Evolutionary conservation across 2,329 filamentous ascomycete species (phyloP).

Genomic region (Lasiodiplodia sp.): DNA sequence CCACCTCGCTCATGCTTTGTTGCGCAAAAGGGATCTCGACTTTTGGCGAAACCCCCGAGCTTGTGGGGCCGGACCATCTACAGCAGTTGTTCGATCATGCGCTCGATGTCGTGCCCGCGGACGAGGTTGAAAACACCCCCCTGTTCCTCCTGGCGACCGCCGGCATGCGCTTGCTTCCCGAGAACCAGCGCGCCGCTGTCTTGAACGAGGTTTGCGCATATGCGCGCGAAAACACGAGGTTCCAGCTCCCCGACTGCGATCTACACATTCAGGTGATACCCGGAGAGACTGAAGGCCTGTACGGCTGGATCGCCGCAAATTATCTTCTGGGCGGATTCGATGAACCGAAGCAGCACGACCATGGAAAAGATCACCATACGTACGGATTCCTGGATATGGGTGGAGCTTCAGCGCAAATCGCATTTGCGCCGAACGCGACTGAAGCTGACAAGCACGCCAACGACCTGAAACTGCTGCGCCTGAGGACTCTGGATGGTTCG

Average conservation of each 20-base stretch:
- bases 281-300: constrained; percentile 93
- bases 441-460: constrained; percentile 89
- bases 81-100: constrained; percentile 82
- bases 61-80: constrained; percentile 83
- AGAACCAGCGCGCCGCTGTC: constrained; percentile 74
- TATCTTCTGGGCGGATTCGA: constrained; percentile 94
- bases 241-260: constrained; percentile 87
- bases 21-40: constrained; percentile 72
- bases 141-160: constrained; percentile 96
- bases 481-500: constrained; percentile 82
- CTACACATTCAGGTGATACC: constrained; percentile 93
- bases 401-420: constrained; percentile 95
- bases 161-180: constrained; percentile 86
- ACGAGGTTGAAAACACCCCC: constrained; percentile 82
- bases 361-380: constrained; percentile 89
- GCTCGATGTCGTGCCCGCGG: constrained; percentile 74
- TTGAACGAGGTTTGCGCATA: constrained; percentile 84
- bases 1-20: neutral
- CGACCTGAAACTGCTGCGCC: constrained; percentile 83
- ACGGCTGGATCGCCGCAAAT: constrained; percentile 97
- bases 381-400: constrained; percentile 99
- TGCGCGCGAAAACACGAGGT: constrained; percentile 76
- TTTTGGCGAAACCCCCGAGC: constrained; percentile 78
- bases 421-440: constrained; percentile 92
- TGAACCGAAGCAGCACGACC: constrained; percentile 72